Percentiles rank a stretch among this genome's conserved stretches.
Evolutionary conservation across 2,329 filamentous ascomycete species (phyloP).

Genomic region (Bipolaris bicolor): DNA sequence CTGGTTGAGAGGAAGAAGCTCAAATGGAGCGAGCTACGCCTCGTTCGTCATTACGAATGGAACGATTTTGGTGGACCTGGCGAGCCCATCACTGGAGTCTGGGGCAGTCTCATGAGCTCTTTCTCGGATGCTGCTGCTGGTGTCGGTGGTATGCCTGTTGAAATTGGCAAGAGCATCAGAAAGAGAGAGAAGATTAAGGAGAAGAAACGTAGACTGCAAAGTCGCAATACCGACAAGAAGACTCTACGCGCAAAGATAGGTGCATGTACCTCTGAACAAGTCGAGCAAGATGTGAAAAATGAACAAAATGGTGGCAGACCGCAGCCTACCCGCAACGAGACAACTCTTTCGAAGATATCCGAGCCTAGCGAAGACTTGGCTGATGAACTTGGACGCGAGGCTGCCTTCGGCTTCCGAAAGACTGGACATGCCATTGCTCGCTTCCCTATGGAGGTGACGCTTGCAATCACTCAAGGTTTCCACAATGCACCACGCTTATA

Average conservation of each 20-base stretch:
- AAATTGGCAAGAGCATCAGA: constrained; percentile 64
- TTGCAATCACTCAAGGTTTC: constrained; percentile 71
- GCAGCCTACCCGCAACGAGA: constrained; percentile 27
- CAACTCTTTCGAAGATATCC: constrained; percentile 38
- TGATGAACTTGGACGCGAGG: constrained; percentile 53
- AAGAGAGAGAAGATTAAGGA: constrained; percentile 60
- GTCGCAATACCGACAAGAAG: constrained; percentile 38
- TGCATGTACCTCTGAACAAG: constrained; percentile 13
- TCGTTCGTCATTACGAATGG: constrained; percentile 73
- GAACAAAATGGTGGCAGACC: constrained; percentile 22
- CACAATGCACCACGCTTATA: constrained; percentile 74
- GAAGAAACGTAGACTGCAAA: constrained; percentile 51
- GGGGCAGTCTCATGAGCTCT: constrained; percentile 66
- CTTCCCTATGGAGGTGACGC: constrained; percentile 65
- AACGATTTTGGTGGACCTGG: constrained; percentile 79
- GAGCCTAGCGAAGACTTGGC: constrained; percentile 43
- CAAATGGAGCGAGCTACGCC: constrained; percentile 66
- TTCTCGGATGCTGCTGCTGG: constrained; percentile 67
- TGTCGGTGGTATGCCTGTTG: constrained; percentile 67
- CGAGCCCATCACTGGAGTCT: constrained; percentile 71
- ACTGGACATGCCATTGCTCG: constrained; percentile 60
- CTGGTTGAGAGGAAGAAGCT: constrained; percentile 67
- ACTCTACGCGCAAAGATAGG: constrained; percentile 29
- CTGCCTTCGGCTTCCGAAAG: constrained; percentile 60
- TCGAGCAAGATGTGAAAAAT: constrained; percentile 10